These are phyloP conservation scores for Beauveria asiatica DNA, from an alignment of 2,329 filamentous ascomycete species.

Conservation along the genomic window DNA sequence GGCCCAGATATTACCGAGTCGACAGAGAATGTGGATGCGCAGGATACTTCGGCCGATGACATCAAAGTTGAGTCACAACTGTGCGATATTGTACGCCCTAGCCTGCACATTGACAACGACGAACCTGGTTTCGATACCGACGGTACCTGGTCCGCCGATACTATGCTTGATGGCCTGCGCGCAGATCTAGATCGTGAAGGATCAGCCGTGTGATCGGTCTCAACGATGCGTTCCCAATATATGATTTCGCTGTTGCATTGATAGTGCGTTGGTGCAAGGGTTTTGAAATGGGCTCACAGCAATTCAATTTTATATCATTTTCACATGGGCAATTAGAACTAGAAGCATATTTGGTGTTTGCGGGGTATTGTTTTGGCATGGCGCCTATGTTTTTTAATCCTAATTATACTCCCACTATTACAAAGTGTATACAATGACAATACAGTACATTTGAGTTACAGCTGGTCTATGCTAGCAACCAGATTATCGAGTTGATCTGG, in stretches of 20 bases:
- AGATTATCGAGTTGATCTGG: conserved; percentile 43
- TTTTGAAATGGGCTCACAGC: not conserved
- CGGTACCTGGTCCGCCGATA: not conserved
- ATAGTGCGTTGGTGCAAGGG: not conserved
- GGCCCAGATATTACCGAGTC: conserved; percentile 14
- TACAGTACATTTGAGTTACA: conserved; percentile 28
- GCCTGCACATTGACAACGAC: not conserved
- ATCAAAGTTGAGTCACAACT: conserved; percentile 21
- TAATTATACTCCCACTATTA: not conserved
- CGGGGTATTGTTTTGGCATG: conserved; percentile 4
- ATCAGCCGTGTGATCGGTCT: not conserved
- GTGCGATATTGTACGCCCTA: conserved; percentile 16
- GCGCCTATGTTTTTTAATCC: not conserved
- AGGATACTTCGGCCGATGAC: conserved; percentile 6
- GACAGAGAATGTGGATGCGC: conserved; percentile 12
- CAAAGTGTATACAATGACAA: conserved; percentile 9
- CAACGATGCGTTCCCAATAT: not conserved
- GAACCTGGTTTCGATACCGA: not conserved
- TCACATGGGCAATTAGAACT: not conserved
- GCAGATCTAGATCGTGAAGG: not conserved
- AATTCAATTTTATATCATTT: not conserved
- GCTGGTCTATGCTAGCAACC: conserved; percentile 49
- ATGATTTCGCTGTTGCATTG: not conserved
- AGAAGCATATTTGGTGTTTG: conserved; percentile 6
- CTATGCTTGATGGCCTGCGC: not conserved